Conservation (phyloP, 1,139 yeast species). For the Geotrichum carabidarum region DNA sequence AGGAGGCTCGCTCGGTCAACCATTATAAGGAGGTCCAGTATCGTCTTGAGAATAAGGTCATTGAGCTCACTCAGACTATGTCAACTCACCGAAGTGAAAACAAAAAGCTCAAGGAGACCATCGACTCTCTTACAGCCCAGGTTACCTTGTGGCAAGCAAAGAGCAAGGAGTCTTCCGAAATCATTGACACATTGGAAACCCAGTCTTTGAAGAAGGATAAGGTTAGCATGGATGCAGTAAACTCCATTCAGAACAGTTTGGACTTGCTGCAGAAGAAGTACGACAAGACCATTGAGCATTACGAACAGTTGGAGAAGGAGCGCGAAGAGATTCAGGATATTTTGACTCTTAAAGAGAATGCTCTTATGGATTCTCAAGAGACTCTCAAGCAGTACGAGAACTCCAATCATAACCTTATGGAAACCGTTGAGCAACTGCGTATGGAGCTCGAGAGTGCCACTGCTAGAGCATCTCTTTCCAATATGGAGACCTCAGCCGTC, state of each 20-base stretch:
- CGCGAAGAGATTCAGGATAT: slow-evolving; percentile 59
- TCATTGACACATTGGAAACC: slow-evolving; percentile 36
- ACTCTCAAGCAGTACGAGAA: slow-evolving; percentile 33
- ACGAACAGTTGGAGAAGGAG: slow-evolving; percentile 59
- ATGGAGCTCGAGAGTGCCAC: slow-evolving; percentile 48
- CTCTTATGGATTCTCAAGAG: slow-evolving; percentile 36
- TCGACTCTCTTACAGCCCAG: slow-evolving; percentile 46
- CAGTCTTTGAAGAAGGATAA: slow-evolving; percentile 58
- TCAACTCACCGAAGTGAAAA: slow-evolving; percentile 77
- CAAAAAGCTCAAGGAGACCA: slow-evolving; percentile 60
- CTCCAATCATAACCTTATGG: slow-evolving; percentile 44
- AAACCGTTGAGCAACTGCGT: slow-evolving; percentile 65
- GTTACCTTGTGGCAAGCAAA: slow-evolving; percentile 35
- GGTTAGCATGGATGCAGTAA: slow-evolving; percentile 49
- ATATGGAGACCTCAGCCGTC: not conserved
- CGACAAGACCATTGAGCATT: slow-evolving; percentile 55
- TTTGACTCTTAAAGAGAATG: slow-evolving; percentile 57
- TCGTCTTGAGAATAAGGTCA: slow-evolving; percentile 90
- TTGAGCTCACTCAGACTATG: slow-evolving; percentile 82
- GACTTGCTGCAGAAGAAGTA: slow-evolving; percentile 50
- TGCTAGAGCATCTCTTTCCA: slow-evolving; percentile 26
- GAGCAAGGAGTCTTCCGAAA: slow-evolving; percentile 31
- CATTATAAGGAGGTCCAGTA: slow-evolving; percentile 89
- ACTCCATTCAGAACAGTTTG: slow-evolving; percentile 47
- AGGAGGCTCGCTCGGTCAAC: slow-evolving; percentile 86